These are phyloP conservation scores for Podospora sp. DNA, from an alignment of 495 filamentous ascomycete species.

Conservation along the genomic window DNA sequence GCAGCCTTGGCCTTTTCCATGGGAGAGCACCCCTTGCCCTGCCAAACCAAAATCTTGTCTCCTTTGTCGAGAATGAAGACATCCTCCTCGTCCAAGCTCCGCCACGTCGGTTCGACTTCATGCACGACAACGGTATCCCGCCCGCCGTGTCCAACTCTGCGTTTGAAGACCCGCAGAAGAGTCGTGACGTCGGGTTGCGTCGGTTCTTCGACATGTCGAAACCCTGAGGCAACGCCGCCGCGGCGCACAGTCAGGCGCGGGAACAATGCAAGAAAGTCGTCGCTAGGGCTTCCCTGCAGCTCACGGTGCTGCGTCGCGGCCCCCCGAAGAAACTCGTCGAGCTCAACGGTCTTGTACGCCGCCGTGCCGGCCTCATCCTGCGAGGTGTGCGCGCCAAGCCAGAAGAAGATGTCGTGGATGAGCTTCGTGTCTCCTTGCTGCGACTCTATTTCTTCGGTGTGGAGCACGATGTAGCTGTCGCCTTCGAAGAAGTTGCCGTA, in stretches of 20 bases:
- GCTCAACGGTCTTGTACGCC: slow-evolving; percentile 67
- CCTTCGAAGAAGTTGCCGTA: slow-evolving; percentile 62
- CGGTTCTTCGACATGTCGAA: slow-evolving; percentile 58
- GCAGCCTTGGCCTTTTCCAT: slow-evolving; percentile 68
- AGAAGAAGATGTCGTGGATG: slow-evolving; percentile 62
- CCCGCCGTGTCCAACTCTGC: slow-evolving; percentile 35
- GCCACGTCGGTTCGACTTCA: slow-evolving; percentile 63
- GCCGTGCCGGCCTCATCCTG: slow-evolving; percentile 67
- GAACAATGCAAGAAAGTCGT: slow-evolving; percentile 61
- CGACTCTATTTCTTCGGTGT: slow-evolving; percentile 40
- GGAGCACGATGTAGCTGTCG: slow-evolving; percentile 64
- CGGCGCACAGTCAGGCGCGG: slow-evolving; percentile 53
- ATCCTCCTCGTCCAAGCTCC: slow-evolving; percentile 61
- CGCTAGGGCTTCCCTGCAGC: slow-evolving; percentile 56
- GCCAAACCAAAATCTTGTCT: slow-evolving; percentile 67
- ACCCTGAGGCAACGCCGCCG: slow-evolving; percentile 63
- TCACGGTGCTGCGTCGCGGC: slow-evolving; percentile 63
- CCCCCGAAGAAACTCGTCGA: slow-evolving; percentile 64
- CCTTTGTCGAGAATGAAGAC: slow-evolving; percentile 63
- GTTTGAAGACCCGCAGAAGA: slow-evolving; percentile 61
- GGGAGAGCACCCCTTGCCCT: slow-evolving; percentile 62
- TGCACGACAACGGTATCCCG: slow-evolving; percentile 57
- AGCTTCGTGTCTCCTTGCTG: slow-evolving; percentile 35
- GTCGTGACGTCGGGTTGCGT: slow-evolving; percentile 46
- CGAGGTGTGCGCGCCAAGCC: slow-evolving; percentile 60